These are phyloP conservation scores for Paratinospora sagittata DNA, from an alignment of 164 flowering plant genomes.

Conservation along the genomic window DNA sequence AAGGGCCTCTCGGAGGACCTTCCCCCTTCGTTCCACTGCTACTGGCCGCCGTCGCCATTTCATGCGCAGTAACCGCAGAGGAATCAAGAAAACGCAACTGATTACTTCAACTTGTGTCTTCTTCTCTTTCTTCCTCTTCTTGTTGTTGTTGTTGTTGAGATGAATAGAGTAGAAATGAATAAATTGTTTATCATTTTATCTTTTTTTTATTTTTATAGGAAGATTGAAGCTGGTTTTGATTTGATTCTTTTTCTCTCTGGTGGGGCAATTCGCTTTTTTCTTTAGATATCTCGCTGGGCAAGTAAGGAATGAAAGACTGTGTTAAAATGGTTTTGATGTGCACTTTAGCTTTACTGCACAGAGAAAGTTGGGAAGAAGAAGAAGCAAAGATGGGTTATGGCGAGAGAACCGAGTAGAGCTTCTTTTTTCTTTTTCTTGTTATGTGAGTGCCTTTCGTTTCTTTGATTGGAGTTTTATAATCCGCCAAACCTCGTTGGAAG, in stretches of 20 bases:
- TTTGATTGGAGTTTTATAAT: too few species aligned
- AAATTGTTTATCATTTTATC: not conserved
- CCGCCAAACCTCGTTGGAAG: too few species aligned
- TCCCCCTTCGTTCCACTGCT: constrained; percentile 20
- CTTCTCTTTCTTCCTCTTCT: not conserved
- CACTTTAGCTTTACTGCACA: not conserved
- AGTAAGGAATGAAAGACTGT: constrained; percentile 23
- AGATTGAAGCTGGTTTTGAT: constrained; percentile 5
- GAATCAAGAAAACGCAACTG: not conserved
- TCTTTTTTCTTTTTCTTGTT: not conserved
- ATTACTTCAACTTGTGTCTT: not conserved
- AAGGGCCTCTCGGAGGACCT: constrained; percentile 10
- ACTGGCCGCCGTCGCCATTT: constrained; percentile 32
- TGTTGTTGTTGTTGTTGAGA: not conserved
- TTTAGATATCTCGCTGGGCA: constrained; percentile 9
- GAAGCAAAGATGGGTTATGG: not conserved
- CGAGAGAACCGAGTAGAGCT: not conserved
- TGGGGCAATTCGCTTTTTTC: constrained; percentile 3
- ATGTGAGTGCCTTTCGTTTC: too few species aligned
- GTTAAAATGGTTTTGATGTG: not conserved
- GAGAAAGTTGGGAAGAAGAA: not conserved
- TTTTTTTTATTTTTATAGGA: not conserved
- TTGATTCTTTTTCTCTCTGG: constrained; percentile 9
- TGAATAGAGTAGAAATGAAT: not conserved
- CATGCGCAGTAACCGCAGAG: constrained; percentile 1